These are phyloP conservation scores for Torulaspora delbrueckii DNA, from an alignment of 805 yeast genomes.

Conservation along the genomic window DNA sequence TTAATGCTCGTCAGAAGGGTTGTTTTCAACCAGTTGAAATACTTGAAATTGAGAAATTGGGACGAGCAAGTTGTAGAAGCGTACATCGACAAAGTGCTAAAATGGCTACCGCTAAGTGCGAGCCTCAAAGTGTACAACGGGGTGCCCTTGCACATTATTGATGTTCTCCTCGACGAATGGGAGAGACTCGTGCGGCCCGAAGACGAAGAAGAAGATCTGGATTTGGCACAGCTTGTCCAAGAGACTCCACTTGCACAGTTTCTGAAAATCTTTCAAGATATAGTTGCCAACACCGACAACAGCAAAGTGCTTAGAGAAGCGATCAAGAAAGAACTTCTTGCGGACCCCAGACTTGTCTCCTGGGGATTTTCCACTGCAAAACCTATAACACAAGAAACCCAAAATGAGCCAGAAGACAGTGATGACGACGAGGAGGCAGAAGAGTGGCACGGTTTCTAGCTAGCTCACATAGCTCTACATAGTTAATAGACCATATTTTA, in stretches of 20 bases:
- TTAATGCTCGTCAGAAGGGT: slow-evolving; percentile 75
- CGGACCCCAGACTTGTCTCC: slow-evolving; percentile 54
- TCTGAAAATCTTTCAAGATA: slow-evolving; percentile 54
- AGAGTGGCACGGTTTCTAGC: slow-evolving; percentile 42
- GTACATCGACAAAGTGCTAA: slow-evolving; percentile 43
- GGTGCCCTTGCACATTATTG: slow-evolving; percentile 78
- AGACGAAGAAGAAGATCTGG: slow-evolving; percentile 42
- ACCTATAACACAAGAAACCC: not conserved
- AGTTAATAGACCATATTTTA: not conserved
- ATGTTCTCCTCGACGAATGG: slow-evolving; percentile 78
- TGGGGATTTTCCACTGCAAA: slow-evolving; percentile 47
- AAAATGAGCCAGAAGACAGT: slow-evolving; percentile 18
- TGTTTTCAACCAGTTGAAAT: slow-evolving; percentile 56
- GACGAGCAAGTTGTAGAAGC: slow-evolving; percentile 41
- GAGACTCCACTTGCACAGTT: slow-evolving; percentile 51
- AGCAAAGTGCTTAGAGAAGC: slow-evolving; percentile 62
- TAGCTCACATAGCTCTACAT: not conserved
- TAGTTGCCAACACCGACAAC: slow-evolving; percentile 44
- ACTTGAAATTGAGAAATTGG: slow-evolving; percentile 54
- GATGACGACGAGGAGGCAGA: slow-evolving; percentile 34
- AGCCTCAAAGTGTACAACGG: slow-evolving; percentile 62
- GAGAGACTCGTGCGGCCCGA: slow-evolving; percentile 54
- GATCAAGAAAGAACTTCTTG: slow-evolving; percentile 59
- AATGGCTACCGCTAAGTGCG: slow-evolving; percentile 50
- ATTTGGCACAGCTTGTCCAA: slow-evolving; percentile 34